Percentiles rank a stretch among this genome's conserved stretches.
phyloP scores from a whole-genome alignment of 331 rosid species.

The Telfairia occidentalis region DNA sequence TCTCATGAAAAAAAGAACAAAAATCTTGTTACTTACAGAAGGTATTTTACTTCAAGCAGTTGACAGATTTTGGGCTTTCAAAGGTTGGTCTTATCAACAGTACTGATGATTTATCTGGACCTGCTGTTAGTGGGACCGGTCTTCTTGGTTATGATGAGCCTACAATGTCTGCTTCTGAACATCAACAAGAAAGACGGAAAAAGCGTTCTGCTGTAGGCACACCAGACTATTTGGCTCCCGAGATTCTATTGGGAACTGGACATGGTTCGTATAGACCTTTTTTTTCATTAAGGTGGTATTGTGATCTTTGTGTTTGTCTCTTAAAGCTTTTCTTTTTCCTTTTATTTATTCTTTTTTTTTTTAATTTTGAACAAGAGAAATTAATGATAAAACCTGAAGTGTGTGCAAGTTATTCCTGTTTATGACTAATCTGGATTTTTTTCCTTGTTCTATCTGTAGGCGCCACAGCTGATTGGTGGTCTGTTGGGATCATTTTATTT shows the following conservation, averaged over 20 bases:
- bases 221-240: conserved; percentile 99
- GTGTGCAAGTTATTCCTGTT: neutral
- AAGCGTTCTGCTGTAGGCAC: conserved; percentile 98
- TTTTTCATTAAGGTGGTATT: conserved; percentile 37
- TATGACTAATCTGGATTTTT: neutral
- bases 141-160: conserved; percentile 70
- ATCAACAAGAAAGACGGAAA: conserved; percentile 76
- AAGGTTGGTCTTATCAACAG: conserved; percentile 99
- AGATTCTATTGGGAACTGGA: conserved; percentile 97
- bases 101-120: conserved; percentile 95
- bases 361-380: too few relatives aligned
- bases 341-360: neutral
- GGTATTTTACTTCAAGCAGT: conserved; percentile 35
- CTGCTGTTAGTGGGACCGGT: conserved; percentile 73
- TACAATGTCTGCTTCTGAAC: conserved; percentile 44
- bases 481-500: conserved; percentile 93
- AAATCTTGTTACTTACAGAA: neutral
- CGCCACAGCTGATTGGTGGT: conserved; percentile 99
- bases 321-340: neutral
- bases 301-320: conserved; percentile 29
- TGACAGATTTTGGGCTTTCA: conserved; percentile 96
- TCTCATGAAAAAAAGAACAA: neutral
- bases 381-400: neutral
- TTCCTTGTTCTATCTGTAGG: conserved; percentile 28
- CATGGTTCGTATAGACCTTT: conserved; percentile 70